phyloP scores from a whole-genome alignment of 1,284 basidiomycete species.

The Ganoderma resinaceum region DNA sequence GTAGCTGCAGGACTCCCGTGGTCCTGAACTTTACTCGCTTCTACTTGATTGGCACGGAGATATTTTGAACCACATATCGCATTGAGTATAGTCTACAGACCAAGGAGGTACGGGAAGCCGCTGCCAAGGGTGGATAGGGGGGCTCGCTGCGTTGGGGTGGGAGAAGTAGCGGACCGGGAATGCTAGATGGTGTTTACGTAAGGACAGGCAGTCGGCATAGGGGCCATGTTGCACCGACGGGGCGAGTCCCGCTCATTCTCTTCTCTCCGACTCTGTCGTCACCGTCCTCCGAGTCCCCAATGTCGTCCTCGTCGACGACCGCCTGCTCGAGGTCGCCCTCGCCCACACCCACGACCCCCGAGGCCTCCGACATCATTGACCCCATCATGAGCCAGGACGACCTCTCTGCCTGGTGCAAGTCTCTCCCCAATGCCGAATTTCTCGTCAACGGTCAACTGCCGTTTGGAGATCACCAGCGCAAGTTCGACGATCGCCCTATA shows the following conservation, averaged over 20 bases:
- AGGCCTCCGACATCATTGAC: slow-evolving; percentile 60
- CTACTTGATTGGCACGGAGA: not conserved
- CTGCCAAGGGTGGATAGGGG: not conserved
- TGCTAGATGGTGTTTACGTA: not conserved
- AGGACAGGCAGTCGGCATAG: not conserved
- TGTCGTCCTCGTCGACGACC: slow-evolving; percentile 63
- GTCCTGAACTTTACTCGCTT: too few relatives aligned
- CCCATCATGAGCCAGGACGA: slow-evolving; percentile 59
- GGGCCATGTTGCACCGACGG: slow-evolving; percentile 6
- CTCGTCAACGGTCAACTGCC: slow-evolving; percentile 38
- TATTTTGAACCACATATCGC: not conserved
- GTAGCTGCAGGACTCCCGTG: not conserved
- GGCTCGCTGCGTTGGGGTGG: slow-evolving; percentile 4
- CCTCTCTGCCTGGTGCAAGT: slow-evolving; percentile 64
- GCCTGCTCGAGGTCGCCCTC: slow-evolving; percentile 68
- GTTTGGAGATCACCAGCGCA: slow-evolving; percentile 26
- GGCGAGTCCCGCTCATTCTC: slow-evolving; percentile 10
- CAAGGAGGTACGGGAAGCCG: not conserved
- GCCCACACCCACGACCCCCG: slow-evolving; percentile 72
- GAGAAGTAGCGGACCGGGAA: not conserved
- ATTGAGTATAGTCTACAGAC: not conserved
- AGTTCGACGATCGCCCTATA: slow-evolving; percentile 56
- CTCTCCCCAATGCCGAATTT: slow-evolving; percentile 50
- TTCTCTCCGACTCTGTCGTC: slow-evolving; percentile 12
- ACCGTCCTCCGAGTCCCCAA: slow-evolving; percentile 26